Base-by-base conservation (phyloP, 257 asterid species). In the Eustoma russellianum region DNA sequence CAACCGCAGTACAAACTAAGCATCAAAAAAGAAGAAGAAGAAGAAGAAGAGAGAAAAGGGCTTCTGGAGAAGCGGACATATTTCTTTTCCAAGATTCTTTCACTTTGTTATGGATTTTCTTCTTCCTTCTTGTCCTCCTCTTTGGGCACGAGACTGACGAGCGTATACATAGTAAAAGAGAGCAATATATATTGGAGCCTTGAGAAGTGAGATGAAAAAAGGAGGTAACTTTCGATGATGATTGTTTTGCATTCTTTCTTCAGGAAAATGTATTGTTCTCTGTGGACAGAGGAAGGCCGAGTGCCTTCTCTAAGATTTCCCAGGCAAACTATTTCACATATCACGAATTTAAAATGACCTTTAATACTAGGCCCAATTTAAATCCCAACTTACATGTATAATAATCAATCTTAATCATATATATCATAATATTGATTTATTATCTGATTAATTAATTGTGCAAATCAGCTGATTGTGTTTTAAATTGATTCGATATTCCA, bases 161-260 rank as follows among this genome's bases (percentile, higher is more conserved):
- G 63, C 48, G 51, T 76, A 82, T 17, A 67, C 35, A 62, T 74
- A 83, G 0, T 72, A 1, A 30, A 71, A 66, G 43, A 81, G 50
- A 43, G 82, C 83, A 57, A 79, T 59, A 57, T 83, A 89, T 48
- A 86, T 55, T 1, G 95, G 97, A 6, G 81, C 41, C 76, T 85
- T 89, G 59, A 81, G 16, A 16, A 81, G 40, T 12, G 79, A 73
- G 44, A 85, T 55, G 51, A 71, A 57, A 53, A 77, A 53, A 9
- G 89, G 69, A 44, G 80, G 75, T 59, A 76, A 55, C 55, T 70
- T 81, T 64, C 62, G 65, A 24, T 74, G 66, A 44, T 70, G 62
- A 52, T 70, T 81, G 47, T 62, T 71, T 17, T 67, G 74, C 88
- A 77, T 82, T 64, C 48, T 52, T n/a, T n/a, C n/a, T n/a, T n/a